These are phyloP conservation scores for Neurospora sp. DNA, from an alignment of 2,329 filamentous ascomycete genomes.

Conservation along the genomic window DNA sequence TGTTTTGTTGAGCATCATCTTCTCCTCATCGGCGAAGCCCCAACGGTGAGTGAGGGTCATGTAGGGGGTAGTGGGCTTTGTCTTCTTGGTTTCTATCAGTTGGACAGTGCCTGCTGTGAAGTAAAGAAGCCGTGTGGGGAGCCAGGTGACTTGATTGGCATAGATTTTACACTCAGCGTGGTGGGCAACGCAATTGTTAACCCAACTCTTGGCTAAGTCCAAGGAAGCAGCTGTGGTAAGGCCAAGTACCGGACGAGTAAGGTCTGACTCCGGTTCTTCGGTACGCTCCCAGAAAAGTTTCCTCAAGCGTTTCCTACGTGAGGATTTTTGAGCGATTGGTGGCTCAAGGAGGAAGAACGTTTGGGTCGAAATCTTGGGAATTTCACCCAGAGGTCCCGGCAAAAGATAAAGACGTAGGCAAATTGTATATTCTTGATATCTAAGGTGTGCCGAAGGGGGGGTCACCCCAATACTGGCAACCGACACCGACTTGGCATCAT, in stretches of 20 bases:
- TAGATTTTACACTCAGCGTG: background rate
- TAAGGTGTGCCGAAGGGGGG: background rate
- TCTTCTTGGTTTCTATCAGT: background rate
- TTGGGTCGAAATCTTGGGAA: background rate
- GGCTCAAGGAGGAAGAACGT: background rate
- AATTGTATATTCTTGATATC: background rate
- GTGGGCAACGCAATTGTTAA: background rate
- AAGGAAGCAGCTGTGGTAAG: background rate
- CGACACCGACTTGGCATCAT: background rate
- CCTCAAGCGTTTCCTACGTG: background rate
- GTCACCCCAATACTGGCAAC: background rate
- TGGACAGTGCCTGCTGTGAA: background rate
- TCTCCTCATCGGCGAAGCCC: background rate
- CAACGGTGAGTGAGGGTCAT: background rate
- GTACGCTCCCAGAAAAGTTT: background rate
- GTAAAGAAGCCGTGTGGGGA: background rate
- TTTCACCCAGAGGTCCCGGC: background rate
- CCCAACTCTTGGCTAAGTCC: background rate
- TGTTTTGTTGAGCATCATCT: background rate
- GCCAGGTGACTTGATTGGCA: background rate
- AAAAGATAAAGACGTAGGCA: background rate
- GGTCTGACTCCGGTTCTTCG: background rate
- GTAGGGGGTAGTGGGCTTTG: background rate
- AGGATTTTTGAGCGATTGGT: background rate
- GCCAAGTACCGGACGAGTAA: background rate